Conservation (phyloP, 2,329 filamentous ascomycete species). For the Aspergillus proliferans region DNA sequence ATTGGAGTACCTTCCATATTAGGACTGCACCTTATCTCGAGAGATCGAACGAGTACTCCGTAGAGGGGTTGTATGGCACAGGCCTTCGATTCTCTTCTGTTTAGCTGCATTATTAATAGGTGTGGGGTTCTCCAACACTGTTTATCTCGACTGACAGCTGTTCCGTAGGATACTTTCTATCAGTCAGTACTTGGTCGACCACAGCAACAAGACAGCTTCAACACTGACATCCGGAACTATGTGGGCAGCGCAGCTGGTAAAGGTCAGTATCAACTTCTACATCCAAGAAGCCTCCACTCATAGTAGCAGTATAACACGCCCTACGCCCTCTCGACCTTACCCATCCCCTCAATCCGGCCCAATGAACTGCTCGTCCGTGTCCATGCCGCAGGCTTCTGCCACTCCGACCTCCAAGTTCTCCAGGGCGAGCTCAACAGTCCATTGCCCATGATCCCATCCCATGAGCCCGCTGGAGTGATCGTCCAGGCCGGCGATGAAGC, state of each 20-base stretch:
- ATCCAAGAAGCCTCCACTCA: neutral
- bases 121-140: neutral
- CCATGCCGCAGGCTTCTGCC: conserved; percentile 8
- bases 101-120: neutral
- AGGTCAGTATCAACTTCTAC: neutral
- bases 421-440: conserved; percentile 5
- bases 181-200: neutral
- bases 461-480: conserved; percentile 7
- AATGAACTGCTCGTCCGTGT: conserved; percentile 8
- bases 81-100: neutral
- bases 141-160: too few relatives aligned
- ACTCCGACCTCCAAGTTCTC: conserved; percentile 9
- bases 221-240: neutral
- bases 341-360: conserved; percentile 1
- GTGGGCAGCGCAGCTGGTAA: neutral
- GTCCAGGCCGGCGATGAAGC: conserved; percentile 1
- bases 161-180: neutral
- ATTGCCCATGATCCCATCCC: conserved; percentile 4
- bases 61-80: too few relatives aligned
- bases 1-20: neutral
- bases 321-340: neutral
- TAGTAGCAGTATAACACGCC: conserved; percentile 2
- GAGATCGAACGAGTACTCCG: too few relatives aligned
- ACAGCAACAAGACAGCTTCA: neutral
- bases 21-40: neutral